These are phyloP conservation scores for Saitoella complicata DNA, from an alignment of 805 yeast species.

Conservation along the genomic window DNA sequence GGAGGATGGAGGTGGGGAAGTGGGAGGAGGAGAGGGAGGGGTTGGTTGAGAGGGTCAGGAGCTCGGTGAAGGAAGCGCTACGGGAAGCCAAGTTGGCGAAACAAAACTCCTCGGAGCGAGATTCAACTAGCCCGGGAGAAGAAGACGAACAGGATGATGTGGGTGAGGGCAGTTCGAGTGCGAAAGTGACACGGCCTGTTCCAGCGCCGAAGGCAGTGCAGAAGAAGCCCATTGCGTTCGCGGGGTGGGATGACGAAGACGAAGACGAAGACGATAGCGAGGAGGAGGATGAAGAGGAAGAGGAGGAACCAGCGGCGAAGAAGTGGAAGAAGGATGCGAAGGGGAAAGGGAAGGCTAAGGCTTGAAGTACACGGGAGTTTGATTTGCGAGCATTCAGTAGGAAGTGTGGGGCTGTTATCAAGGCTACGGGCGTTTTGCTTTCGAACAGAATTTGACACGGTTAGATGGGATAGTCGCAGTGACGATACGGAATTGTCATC, in stretches of 20 bases:
- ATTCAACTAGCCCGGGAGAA: not conserved
- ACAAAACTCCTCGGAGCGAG: not conserved
- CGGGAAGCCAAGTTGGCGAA: not conserved
- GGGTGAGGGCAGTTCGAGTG: not conserved
- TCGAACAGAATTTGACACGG: too few relatives aligned
- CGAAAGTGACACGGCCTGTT: not conserved
- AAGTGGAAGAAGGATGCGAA: not conserved
- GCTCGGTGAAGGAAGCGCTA: slow-evolving; percentile 14
- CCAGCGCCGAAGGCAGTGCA: not conserved
- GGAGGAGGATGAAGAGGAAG: slow-evolving; percentile 1
- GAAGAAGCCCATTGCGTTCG: not conserved
- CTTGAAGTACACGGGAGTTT: too few relatives aligned
- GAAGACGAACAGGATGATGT: not conserved
- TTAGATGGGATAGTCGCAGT: too few relatives aligned
- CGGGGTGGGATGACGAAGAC: not conserved
- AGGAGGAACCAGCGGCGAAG: not conserved
- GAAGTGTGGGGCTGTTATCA: too few relatives aligned
- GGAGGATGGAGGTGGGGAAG: slow-evolving; percentile 24
- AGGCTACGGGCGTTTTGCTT: too few relatives aligned
- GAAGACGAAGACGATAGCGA: slow-evolving; percentile 2
- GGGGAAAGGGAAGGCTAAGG: not conserved
- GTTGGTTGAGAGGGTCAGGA: slow-evolving; percentile 23
- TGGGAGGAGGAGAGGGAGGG: slow-evolving; percentile 27
- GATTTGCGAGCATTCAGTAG: too few relatives aligned
- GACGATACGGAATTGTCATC: too few relatives aligned